Evolutionary conservation across 2,329 filamentous ascomycete species (phyloP).

Genomic region (Epichloe uncinata): DNA sequence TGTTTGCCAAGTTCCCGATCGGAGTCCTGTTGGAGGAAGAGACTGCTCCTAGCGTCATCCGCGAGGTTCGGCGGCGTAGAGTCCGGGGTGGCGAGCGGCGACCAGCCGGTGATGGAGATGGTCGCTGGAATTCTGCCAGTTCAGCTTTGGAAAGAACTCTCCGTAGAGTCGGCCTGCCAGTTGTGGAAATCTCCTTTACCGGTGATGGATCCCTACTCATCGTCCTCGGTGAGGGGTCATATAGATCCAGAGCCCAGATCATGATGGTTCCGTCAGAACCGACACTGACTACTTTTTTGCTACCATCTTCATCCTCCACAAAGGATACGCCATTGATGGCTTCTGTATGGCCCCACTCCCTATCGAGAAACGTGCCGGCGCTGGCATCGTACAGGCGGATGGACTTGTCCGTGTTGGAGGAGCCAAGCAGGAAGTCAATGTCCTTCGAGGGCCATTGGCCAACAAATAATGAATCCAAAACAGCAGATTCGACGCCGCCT

Average conservation of each 20-base stretch:
- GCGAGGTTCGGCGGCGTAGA: constrained; percentile 40
- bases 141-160: constrained; percentile 81
- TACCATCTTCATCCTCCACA: constrained; percentile 43
- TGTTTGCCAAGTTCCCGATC: constrained; percentile 24
- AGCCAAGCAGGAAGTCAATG: constrained; percentile 61
- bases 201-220: constrained; percentile 41
- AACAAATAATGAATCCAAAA: constrained; percentile 65
- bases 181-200: constrained; percentile 39
- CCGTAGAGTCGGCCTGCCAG: constrained; percentile 60
- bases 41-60: constrained; percentile 28
- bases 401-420: constrained; percentile 92
- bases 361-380: constrained; percentile 63
- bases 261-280: constrained; percentile 73
- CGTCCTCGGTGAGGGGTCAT: constrained; percentile 27
- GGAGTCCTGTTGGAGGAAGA: constrained; percentile 26
- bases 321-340: constrained; percentile 77
- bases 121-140: constrained; percentile 61
- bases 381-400: constrained; percentile 77
- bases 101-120: constrained; percentile 28
- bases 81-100: constrained; percentile 43
- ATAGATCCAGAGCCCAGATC: constrained; percentile 53
- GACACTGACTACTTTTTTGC: constrained; percentile 54
- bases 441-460: constrained; percentile 41
- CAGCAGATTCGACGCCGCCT: constrained; percentile 66
- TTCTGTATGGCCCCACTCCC: constrained; percentile 92